Evolutionary conservation across 225 moss, liverwort and hornwort genomes (phyloP).

Genomic region (Antitrichia curtipendula): DNA sequence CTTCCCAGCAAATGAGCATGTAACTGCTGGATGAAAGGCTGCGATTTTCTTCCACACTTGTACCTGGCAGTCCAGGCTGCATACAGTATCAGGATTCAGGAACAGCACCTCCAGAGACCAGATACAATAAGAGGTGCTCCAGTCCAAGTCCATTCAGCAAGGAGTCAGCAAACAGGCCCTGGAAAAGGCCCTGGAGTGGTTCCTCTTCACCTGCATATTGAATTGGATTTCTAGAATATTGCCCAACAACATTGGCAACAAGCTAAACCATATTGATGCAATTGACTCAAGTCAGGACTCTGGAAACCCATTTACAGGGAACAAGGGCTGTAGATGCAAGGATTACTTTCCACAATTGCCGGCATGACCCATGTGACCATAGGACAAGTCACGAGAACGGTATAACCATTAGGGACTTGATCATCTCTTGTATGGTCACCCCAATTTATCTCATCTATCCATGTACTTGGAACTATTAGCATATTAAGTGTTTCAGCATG

Average conservation of each 20-base stretch:
- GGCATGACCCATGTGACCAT: background rate
- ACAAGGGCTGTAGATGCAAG: background rate
- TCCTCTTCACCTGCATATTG: background rate
- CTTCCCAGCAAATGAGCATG: background rate
- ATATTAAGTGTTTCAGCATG: no score
- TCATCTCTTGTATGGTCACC: background rate
- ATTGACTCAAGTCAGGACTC: background rate
- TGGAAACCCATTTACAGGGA: background rate
- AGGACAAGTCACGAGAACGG: background rate
- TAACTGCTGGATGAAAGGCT: slow-evolving; percentile 7
- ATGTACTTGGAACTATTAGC: no score
- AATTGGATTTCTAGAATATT: background rate
- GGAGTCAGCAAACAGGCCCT: background rate
- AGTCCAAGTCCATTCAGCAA: background rate
- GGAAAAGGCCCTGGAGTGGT: background rate
- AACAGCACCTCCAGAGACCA: background rate
- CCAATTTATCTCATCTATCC: background rate
- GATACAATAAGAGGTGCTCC: background rate
- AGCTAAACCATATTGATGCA: background rate
- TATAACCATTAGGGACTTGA: no score
- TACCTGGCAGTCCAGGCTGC: background rate
- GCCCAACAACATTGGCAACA: background rate
- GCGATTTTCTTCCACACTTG: background rate
- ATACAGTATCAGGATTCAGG: background rate
- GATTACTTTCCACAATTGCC: background rate